phyloP scores from a whole-genome alignment of 2,329 filamentous ascomycete species.

The Atkinsonella texensis region DNA sequence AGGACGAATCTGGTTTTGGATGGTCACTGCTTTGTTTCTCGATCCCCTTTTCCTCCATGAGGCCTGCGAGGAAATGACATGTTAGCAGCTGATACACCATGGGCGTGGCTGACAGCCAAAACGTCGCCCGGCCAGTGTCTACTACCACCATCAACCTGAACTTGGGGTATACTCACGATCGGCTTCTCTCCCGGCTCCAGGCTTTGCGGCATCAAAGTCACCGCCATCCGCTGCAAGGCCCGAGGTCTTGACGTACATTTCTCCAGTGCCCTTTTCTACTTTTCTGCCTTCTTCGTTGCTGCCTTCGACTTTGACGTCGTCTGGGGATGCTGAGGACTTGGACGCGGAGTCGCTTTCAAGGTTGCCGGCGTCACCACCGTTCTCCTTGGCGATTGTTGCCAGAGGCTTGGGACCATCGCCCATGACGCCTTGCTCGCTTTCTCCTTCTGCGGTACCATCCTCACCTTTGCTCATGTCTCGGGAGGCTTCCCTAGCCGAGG shows the following conservation, averaged over 20 bases:
- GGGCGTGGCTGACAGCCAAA: background rate
- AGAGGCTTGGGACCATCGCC: slow-evolving; percentile 19
- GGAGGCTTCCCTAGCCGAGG: slow-evolving; percentile 4
- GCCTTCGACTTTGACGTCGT: slow-evolving; percentile 2
- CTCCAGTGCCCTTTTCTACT: slow-evolving; percentile 35
- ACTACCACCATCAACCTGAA: background rate
- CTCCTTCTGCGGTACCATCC: slow-evolving; percentile 23
- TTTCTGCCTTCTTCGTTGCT: slow-evolving; percentile 12
- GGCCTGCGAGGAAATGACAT: slow-evolving; percentile 11
- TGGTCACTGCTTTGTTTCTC: slow-evolving; percentile 10
- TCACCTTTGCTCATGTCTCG: background rate
- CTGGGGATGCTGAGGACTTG: background rate
- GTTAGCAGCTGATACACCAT: background rate
- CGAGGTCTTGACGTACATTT: slow-evolving; percentile 43
- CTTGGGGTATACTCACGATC: slow-evolving; percentile 40
- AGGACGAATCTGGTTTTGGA: slow-evolving; percentile 7
- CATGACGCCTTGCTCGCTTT: slow-evolving; percentile 20
- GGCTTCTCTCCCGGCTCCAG: slow-evolving; percentile 54
- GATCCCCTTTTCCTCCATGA: slow-evolving; percentile 23
- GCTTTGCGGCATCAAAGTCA: slow-evolving; percentile 51
- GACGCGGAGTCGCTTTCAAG: background rate
- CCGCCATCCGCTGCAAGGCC: slow-evolving; percentile 54
- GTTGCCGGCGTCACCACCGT: slow-evolving; percentile 21
- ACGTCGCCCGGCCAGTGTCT: background rate
- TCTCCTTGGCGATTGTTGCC: slow-evolving; percentile 21